These are phyloP conservation scores for Ustilago hordei DNA, from an alignment of 1,284 basidiomycete genomes.

Conservation along the genomic window DNA sequence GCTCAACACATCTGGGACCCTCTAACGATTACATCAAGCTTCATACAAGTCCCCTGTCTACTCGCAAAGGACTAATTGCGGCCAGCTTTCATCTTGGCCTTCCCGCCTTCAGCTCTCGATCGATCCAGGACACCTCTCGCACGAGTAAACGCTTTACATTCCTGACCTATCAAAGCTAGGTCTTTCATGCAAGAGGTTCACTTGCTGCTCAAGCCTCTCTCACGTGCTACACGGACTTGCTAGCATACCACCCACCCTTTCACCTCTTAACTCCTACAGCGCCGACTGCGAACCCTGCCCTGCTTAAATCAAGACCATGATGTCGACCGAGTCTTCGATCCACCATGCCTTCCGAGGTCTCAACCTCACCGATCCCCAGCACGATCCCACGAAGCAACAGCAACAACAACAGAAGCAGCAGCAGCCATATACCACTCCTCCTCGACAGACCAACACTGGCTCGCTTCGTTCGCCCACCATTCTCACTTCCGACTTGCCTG, in stretches of 20 bases:
- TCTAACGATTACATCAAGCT: background rate
- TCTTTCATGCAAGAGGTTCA: too few species aligned
- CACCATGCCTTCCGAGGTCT: conserved; percentile 41
- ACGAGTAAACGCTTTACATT: background rate
- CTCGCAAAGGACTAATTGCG: background rate
- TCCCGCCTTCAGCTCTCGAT: background rate
- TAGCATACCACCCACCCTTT: background rate
- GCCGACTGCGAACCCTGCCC: background rate
- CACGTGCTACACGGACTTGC: background rate
- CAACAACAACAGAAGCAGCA: conserved; percentile 21
- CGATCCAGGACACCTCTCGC: background rate
- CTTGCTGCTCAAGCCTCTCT: background rate
- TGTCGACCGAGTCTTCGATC: conserved; percentile 48
- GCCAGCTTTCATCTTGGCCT: background rate
- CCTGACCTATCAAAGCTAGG: background rate
- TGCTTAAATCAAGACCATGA: conserved; percentile 18
- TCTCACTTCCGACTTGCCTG: conserved; percentile 29
- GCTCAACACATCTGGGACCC: background rate
- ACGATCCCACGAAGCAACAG: conserved; percentile 32
- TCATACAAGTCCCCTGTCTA: background rate
- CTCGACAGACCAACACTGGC: conserved; percentile 23
- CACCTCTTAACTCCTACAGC: background rate
- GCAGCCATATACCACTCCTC: conserved; percentile 24
- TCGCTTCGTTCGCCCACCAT: conserved; percentile 44
- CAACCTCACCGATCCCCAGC: conserved; percentile 38